Base-by-base conservation (phyloP, 129 eudicot genomes). In the Flaveria ramosissima region DNA sequence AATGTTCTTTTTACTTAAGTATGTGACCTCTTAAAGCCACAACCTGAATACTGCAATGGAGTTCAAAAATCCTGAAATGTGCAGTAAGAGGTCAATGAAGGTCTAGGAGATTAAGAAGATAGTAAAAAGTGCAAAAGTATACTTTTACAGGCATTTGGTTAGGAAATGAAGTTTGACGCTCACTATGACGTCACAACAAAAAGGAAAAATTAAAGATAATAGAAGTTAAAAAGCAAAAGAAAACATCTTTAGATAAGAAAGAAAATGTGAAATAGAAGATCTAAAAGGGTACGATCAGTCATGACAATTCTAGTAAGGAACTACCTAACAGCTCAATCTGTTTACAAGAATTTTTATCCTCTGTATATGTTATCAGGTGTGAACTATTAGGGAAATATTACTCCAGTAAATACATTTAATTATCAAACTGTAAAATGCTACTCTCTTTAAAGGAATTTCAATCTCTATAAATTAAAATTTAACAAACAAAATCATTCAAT, bases 61-160 rank as follows among this genome's bases (percentile, higher is more conserved):
- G 62, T 62, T 68, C 77, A 75, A 48, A 66, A 68, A 78, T 77
- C 80, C 77, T 60, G 73, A 78, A 23, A 59, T 52, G 24, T 55
- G 71, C 21, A 52, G 77, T 66, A 76, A 12, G 66, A 71, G 26
- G 57, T 80, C 68, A 73, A 73, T 43, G 51, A 39, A 72, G 19
- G 19, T 63, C 24, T 64, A 65, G 20, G 7, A 14, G 23, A 64
- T 80, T 23, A 27, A 62, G n/a, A 79, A 50, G 59, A 74, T 64
- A 24, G 53, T 42, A 39, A 52, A 21, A 10, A n/a, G 26, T 26
- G 73, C 27, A 42, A 53, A 36, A 13, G 45, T 52, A 42, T 39
- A 39, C 23, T 19, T 76, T 55, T 46, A 17, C 30, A 36, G 23
- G 9, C 74, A 72, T 46, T 39, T 67, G n/a, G 4, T 36, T 56